Evolutionary conservation across 768 basidiomycete species (phyloP), one percentile per base, ranked within the genome.

Genomic region (Pholiota conissans): DNA sequence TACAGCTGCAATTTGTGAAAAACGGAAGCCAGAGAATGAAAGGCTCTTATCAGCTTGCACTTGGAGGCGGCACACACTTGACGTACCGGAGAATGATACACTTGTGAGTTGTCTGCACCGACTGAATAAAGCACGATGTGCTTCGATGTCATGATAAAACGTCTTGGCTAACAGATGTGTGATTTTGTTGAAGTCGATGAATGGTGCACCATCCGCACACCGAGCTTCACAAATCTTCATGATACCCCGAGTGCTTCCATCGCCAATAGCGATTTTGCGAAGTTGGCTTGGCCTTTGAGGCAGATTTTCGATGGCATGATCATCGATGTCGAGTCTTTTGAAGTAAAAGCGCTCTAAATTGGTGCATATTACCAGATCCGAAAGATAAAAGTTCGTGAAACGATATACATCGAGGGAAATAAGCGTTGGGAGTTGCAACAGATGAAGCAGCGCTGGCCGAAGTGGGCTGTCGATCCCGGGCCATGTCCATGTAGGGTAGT

Each of bases 381-480:
- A 50, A 2, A 56, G 26, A 14, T 28, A 8, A 32, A 60, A 56
- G 37, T 60, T 42, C 18, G 35, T 40, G 40, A 60, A 18, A 9
- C 29, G 29, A 10, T 13, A n/a, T 34, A 51, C 11, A 10, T 27
- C 24, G 22, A 60, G 46, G 39, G 51, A 34, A 1, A 32, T 52
- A 10, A 60, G 55, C 24, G 55, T 56, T 14, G 59, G 55, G 42
- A 55, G 49, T 22, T 47, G 50, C 6, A 60, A 22, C 0, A 60
- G 59, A 37, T 52, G 48, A 24, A 55, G 59, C 27, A 60, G 35
- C 8, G 47, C 49, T 9, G 54, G 55, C 24, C 59, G 54, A 18
- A 60, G n/a, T 24, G 55, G 45, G 40, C 51, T 45, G 10, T 46
- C 24, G 26, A 20, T 52, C 55, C 55, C n/a, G n/a, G n/a, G n/a